phyloP scores from a whole-genome alignment of 208 protist genomes.

The Zelonia costaricensis region DNA sequence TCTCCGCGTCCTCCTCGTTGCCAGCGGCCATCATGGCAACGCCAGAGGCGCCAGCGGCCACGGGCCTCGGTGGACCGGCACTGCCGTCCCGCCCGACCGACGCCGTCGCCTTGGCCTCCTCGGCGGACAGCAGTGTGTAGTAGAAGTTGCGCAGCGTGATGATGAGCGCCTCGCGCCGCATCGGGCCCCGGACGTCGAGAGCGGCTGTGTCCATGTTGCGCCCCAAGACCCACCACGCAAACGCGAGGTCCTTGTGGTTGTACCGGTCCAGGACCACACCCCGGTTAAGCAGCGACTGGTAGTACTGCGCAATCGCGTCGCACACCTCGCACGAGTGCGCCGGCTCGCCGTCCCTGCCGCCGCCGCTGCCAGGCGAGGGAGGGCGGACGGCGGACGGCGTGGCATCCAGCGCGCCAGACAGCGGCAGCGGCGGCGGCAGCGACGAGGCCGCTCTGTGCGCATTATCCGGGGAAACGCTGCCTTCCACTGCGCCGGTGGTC shows the following conservation, averaged over 20 bases:
- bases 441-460: neutral
- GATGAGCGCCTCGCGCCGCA: constrained; percentile 67
- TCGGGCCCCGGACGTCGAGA: constrained; percentile 42
- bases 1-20: neutral
- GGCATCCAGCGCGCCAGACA: constrained; percentile 2
- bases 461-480: no score
- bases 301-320: constrained; percentile 66
- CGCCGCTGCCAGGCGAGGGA: neutral
- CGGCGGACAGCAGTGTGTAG: constrained; percentile 55
- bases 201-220: constrained; percentile 68
- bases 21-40: neutral
- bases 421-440: no score
- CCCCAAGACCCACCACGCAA: constrained; percentile 85
- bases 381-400: constrained; percentile 6
- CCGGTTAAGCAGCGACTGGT: constrained; percentile 71
- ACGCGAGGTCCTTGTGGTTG: constrained; percentile 80
- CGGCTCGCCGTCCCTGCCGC: neutral
- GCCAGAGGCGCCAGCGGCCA: no score
- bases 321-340: constrained; percentile 39
- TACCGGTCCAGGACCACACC: constrained; percentile 84
- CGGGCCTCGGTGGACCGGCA: no score
- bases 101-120: constrained; percentile 17
- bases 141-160: constrained; percentile 76
- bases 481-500: no score
- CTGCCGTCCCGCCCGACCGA: neutral